phyloP scores from a whole-genome alignment of 495 filamentous ascomycete genomes.

The Acidiella bohemica region DNA sequence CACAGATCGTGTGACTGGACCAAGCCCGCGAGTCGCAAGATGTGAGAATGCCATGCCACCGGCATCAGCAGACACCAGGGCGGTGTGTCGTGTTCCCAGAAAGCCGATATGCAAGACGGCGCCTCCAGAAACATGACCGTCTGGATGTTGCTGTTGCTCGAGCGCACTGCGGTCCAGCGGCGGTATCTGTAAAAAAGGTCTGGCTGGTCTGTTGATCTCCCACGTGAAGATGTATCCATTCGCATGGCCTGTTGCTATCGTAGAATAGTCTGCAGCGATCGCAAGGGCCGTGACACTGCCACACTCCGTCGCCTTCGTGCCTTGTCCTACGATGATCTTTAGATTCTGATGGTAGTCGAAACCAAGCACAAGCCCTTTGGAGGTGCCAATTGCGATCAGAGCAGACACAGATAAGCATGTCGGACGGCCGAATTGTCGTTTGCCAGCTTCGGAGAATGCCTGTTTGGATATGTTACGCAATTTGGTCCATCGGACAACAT shows the following conservation, averaged over 20 bases:
- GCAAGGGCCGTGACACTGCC: constrained; percentile 78
- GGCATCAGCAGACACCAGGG: constrained; percentile 93
- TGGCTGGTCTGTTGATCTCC: constrained; percentile 68
- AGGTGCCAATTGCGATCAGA: constrained; percentile 79
- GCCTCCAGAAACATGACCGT: constrained; percentile 70
- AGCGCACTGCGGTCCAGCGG: constrained; percentile 54
- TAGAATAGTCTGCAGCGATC: constrained; percentile 85
- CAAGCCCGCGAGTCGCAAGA: constrained; percentile 79
- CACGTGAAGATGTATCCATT: constrained; percentile 92
- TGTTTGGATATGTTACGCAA: constrained; percentile 78
- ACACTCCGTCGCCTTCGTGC: constrained; percentile 87
- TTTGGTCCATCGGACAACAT: constrained; percentile 92
- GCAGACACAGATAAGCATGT: constrained; percentile 86
- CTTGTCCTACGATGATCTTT: constrained; percentile 84
- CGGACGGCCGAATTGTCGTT: constrained; percentile 79
- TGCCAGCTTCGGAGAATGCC: constrained; percentile 87
- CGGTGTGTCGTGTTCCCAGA: constrained; percentile 86
- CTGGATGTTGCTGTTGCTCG: constrained; percentile 44
- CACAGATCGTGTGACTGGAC: constrained; percentile 69
- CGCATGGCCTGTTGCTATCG: constrained; percentile 77
- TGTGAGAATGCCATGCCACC: constrained; percentile 97
- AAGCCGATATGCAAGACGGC: constrained; percentile 84
- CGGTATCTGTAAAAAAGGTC: constrained; percentile 79
- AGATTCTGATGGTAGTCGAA: constrained; percentile 96
- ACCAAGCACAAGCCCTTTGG: constrained; percentile 82